These are phyloP conservation scores for Mycena kentingensis DNA, from an alignment of 768 basidiomycete species.

Conservation along the genomic window DNA sequence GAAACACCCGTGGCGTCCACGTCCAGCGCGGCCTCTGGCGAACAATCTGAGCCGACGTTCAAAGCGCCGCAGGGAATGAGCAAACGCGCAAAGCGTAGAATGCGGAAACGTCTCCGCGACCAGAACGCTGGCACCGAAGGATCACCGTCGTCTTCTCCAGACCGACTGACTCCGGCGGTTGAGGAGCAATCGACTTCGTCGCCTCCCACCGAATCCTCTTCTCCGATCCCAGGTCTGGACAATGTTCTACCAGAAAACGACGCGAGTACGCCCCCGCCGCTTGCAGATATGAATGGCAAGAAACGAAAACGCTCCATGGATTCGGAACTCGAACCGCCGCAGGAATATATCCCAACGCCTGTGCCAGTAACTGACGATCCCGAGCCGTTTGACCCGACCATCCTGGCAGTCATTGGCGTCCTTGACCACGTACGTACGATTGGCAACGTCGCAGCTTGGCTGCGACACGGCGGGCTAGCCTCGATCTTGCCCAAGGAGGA, in stretches of 20 bases:
- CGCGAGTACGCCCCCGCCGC: neutral
- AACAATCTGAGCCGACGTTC: neutral
- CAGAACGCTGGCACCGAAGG: neutral
- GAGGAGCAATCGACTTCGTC: neutral
- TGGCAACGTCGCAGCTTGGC: constrained; percentile 52
- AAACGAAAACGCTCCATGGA: neutral
- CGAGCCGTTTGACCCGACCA: constrained; percentile 38
- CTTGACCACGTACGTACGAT: constrained; percentile 46
- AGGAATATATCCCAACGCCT: neutral
- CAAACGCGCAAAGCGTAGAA: neutral
- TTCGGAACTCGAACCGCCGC: neutral
- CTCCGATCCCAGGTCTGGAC: too few species aligned
- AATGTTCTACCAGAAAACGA: too few species aligned
- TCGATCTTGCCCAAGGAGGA: constrained; percentile 3
- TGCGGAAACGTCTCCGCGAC: neutral
- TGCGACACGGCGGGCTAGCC: constrained; percentile 44
- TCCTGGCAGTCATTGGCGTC: constrained; percentile 50
- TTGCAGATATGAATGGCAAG: neutral
- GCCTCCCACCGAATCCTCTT: neutral
- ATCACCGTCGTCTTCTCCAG: neutral
- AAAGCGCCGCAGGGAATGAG: neutral
- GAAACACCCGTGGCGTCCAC: neutral
- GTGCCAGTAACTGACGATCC: constrained; percentile 13
- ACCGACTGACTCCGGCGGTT: neutral
- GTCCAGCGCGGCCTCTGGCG: neutral